A percentile compares a stretch with the other conserved stretches of the same genome.
Evolutionary conservation across 2,329 filamentous ascomycete genomes (phyloP).

Genomic region (Trichoderma atrobrunneum): DNA sequence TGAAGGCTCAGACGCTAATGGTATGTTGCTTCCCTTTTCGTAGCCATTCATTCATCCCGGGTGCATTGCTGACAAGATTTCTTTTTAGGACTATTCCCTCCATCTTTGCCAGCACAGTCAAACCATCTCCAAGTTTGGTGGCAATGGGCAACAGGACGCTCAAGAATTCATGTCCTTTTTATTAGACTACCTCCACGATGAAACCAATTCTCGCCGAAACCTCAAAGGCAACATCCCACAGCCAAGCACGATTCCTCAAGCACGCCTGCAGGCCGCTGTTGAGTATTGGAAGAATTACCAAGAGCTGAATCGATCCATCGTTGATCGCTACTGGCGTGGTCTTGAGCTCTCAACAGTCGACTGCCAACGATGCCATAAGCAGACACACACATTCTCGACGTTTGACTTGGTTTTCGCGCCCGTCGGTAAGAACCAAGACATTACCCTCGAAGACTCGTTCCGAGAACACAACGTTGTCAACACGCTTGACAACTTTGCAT

Average conservation of each 20-base stretch:
- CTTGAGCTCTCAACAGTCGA: slow-evolving; percentile 70
- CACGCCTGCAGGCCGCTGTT: slow-evolving; percentile 55
- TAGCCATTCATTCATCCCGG: background rate
- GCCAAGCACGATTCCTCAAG: slow-evolving; percentile 34
- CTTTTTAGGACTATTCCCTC: slow-evolving; percentile 52
- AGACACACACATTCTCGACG: slow-evolving; percentile 42
- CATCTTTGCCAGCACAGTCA: slow-evolving; percentile 35
- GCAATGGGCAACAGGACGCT: slow-evolving; percentile 80
- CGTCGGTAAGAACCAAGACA: slow-evolving; percentile 32
- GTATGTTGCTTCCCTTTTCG: slow-evolving; percentile 36
- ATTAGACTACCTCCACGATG: slow-evolving; percentile 77
- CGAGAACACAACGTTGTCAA: slow-evolving; percentile 68
- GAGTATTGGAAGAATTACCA: slow-evolving; percentile 73
- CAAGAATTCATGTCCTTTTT: slow-evolving; percentile 87
- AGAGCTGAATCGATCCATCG: slow-evolving; percentile 68
- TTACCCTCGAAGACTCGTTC: slow-evolving; percentile 60
- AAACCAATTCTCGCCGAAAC: slow-evolving; percentile 67
- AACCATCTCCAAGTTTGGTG: slow-evolving; percentile 56
- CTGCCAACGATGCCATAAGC: slow-evolving; percentile 58
- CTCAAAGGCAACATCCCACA: slow-evolving; percentile 32
- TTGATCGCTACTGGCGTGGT: slow-evolving; percentile 77
- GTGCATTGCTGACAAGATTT: background rate
- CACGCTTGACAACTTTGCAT: slow-evolving; percentile 66
- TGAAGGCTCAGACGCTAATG: slow-evolving; percentile 57
- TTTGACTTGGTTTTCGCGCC: slow-evolving; percentile 55